Conservation (phyloP, 2,329 filamentous ascomycete genomes). For the Trichoderma brevicompactum region DNA sequence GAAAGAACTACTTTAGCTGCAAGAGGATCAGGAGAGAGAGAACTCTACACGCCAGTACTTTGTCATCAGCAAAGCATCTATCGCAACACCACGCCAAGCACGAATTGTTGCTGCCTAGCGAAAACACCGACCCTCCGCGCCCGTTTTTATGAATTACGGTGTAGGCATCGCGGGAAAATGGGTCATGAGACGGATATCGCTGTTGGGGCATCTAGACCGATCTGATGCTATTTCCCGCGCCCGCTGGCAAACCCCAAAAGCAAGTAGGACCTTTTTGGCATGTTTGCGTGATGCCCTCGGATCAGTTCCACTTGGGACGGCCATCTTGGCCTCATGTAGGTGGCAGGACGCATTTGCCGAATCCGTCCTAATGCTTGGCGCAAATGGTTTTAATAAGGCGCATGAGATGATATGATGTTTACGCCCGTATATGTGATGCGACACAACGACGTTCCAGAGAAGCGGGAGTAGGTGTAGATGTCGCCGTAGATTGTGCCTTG, state of each 20-base stretch:
- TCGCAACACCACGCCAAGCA: conserved; percentile 7
- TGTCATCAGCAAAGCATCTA: conserved; percentile 1
- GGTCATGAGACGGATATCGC: too few relatives aligned
- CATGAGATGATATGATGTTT: not conserved
- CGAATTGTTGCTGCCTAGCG: conserved; percentile 2
- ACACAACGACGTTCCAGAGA: not conserved
- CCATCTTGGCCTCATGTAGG: not conserved
- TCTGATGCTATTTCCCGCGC: too few relatives aligned
- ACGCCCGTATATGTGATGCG: not conserved
- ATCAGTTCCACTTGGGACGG: not conserved
- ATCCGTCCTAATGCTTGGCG: not conserved
- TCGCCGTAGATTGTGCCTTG: not conserved
- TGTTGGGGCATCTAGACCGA: too few relatives aligned
- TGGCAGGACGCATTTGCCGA: not conserved
- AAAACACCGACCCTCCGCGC: not conserved
- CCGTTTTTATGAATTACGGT: not conserved
- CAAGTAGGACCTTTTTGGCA: not conserved
- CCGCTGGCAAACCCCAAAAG: too few relatives aligned
- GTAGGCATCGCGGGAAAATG: not conserved
- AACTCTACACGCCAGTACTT: not conserved
- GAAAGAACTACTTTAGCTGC: not conserved
- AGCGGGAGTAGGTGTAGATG: too few relatives aligned
- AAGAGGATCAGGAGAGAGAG: not conserved
- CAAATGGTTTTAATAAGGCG: not conserved
- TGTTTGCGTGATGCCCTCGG: not conserved